Evolutionary conservation across 805 yeast genomes (phyloP).

Genomic region (Starmerella etchellsii): DNA sequence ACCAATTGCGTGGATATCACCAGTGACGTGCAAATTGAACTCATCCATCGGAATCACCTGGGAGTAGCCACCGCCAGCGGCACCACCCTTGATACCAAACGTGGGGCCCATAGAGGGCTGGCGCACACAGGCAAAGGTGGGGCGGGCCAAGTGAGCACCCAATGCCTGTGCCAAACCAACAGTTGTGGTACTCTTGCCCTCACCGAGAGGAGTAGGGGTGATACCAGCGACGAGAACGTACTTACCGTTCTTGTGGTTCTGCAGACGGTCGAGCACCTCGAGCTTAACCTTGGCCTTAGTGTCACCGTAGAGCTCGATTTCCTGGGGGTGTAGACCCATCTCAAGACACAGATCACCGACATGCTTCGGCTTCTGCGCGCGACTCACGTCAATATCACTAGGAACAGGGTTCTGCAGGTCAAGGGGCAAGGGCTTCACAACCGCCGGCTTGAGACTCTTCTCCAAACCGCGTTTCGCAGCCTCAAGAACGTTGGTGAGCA

Average conservation of each 20-base stretch:
- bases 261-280: constrained; percentile 55
- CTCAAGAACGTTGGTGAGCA: constrained; percentile 64
- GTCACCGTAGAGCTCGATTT: constrained; percentile 79
- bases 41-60: constrained; percentile 99
- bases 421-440: constrained; percentile 45
- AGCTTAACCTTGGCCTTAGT: constrained; percentile 80
- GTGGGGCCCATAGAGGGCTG: constrained; percentile 99
- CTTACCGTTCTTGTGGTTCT: constrained; percentile 55
- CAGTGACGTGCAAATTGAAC: constrained; percentile 93
- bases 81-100: constrained; percentile 97
- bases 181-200: constrained; percentile 94
- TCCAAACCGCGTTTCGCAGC: constrained; percentile 48
- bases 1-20: constrained; percentile 93
- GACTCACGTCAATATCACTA: constrained; percentile 77
- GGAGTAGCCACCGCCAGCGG: constrained; percentile 97
- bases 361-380: constrained; percentile 77
- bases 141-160: constrained; percentile 75
- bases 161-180: constrained; percentile 94
- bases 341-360: constrained; percentile 65
- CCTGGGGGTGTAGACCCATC: constrained; percentile 63
- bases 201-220: constrained; percentile 97
- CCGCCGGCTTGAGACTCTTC: constrained; percentile 32
- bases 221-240: constrained; percentile 91
- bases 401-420: constrained; percentile 60
- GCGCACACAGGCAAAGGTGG: constrained; percentile 86